These are phyloP conservation scores for Coemansia sp. DNA, from an alignment of 192 early-diverging fungal genomes.

Conservation along the genomic window DNA sequence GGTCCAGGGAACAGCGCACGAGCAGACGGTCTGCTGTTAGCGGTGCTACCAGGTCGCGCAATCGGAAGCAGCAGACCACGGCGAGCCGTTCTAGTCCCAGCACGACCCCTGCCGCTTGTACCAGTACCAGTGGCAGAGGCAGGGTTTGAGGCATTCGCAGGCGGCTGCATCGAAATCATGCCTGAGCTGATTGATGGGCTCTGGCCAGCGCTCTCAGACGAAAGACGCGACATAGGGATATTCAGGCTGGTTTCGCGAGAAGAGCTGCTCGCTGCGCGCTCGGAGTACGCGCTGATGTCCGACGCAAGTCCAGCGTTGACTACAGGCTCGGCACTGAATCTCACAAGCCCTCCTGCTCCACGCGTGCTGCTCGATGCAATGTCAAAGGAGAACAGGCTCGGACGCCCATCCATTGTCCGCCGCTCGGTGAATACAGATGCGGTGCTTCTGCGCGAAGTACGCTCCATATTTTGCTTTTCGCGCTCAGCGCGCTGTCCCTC, in stretches of 20 bases:
- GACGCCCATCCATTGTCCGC: conserved; percentile 49
- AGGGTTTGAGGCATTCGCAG: background rate
- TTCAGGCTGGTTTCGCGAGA: conserved; percentile 18
- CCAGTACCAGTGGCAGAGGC: background rate
- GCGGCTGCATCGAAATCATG: conserved; percentile 6
- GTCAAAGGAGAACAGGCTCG: conserved; percentile 46
- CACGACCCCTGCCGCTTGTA: conserved; percentile 10
- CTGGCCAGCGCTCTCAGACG: conserved; percentile 22
- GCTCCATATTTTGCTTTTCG: conserved; percentile 39
- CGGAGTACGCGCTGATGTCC: conserved; percentile 8
- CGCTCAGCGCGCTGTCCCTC: conserved; percentile 49
- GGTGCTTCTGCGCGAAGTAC: conserved; percentile 40
- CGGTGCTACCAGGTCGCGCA: conserved; percentile 24
- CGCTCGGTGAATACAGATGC: conserved; percentile 44
- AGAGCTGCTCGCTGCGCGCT: conserved; percentile 11
- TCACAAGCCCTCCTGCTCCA: conserved; percentile 31
- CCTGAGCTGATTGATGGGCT: conserved; percentile 1
- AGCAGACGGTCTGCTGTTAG: conserved; percentile 33
- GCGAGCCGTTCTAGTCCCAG: conserved; percentile 21
- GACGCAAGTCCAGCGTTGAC: conserved; percentile 11
- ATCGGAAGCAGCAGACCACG: conserved; percentile 51
- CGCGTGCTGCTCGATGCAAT: conserved; percentile 19
- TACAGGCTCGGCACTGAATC: conserved; percentile 27
- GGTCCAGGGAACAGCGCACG: conserved; percentile 34
- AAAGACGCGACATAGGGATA: conserved; percentile 24